Percentiles rank a stretch among this genome's conserved stretches.
Evolutionary conservation across 768 basidiomycete species (phyloP).

Genomic region (Xerocomus potaroensis): DNA sequence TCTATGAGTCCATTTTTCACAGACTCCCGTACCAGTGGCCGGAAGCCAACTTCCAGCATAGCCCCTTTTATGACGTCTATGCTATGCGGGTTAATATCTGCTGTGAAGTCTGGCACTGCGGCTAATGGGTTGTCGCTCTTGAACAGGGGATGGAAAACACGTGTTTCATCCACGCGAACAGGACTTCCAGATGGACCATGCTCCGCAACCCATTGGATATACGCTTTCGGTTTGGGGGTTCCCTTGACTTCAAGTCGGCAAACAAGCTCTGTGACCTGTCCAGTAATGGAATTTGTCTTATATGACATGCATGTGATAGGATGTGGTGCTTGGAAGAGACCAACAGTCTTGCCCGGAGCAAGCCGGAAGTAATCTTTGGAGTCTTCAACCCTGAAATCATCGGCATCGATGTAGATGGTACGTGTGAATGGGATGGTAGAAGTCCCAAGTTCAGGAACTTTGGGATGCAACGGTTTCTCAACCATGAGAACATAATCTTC

Average conservation of each 20-base stretch:
- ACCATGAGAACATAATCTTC: constrained; percentile 80
- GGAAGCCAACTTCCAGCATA: constrained; percentile 87
- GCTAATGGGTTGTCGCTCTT: constrained; percentile 84
- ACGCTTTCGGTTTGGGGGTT: constrained; percentile 82
- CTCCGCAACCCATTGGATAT: constrained; percentile 96
- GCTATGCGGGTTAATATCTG: constrained; percentile 80
- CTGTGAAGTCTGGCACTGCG: constrained; percentile 66
- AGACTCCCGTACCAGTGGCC: constrained; percentile 68
- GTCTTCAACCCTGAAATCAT: constrained; percentile 90
- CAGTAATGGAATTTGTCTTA: constrained; percentile 67
- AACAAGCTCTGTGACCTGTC: constrained; percentile 73
- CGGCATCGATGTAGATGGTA: constrained; percentile 85
- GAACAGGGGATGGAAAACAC: constrained; percentile 92
- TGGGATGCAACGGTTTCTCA: constrained; percentile 92
- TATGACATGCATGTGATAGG: constrained; percentile 93
- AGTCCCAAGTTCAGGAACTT: constrained; percentile 82
- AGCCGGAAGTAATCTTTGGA: constrained; percentile 96
- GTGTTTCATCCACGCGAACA: constrained; percentile 81
- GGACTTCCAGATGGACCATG: constrained; percentile 75
- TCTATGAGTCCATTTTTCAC: constrained; percentile 63
- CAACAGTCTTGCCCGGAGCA: constrained; percentile 96
- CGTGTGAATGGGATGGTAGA: constrained; percentile 82
- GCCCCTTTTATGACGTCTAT: constrained; percentile 77
- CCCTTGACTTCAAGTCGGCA: constrained; percentile 74
- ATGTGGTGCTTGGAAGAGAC: constrained; percentile 87